These are phyloP conservation scores for Solanum chilense DNA, from an alignment of 257 asterid genomes.

Conservation along the genomic window DNA sequence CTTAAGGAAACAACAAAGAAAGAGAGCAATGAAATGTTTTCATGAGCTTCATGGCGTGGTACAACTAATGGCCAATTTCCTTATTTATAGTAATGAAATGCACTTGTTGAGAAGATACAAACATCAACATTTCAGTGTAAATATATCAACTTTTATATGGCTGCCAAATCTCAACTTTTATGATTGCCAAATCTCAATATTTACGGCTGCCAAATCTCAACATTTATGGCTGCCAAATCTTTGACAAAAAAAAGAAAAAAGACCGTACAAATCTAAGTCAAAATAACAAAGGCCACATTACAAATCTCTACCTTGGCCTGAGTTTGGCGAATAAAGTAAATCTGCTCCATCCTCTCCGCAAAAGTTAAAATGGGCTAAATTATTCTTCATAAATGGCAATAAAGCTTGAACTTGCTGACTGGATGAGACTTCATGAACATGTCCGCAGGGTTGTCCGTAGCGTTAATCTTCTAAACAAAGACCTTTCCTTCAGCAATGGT, in stretches of 20 bases:
- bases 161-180: not conserved
- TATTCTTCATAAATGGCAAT: no score
- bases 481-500: not conserved
- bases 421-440: not conserved
- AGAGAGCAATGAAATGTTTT: not conserved
- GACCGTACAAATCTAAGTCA: not conserved
- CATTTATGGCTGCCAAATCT: not conserved
- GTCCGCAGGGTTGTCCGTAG: not conserved
- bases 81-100: not conserved
- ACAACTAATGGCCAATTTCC: not conserved
- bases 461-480: not conserved
- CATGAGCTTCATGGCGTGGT: not conserved
- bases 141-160: not conserved
- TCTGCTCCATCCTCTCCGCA: not conserved
- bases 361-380: not conserved
- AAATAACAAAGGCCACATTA: not conserved
- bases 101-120: not conserved
- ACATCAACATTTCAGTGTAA: not conserved
- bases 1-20: not conserved
- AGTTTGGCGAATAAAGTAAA: not conserved
- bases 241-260: not conserved
- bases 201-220: not conserved
- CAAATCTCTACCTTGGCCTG: not conserved
- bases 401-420: not conserved
- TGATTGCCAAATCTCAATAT: not conserved